Percentiles rank a stretch among this genome's conserved stretches.
phyloP scores from a whole-genome alignment of 768 basidiomycete species.

The Cantharellus cinnabarinus region DNA sequence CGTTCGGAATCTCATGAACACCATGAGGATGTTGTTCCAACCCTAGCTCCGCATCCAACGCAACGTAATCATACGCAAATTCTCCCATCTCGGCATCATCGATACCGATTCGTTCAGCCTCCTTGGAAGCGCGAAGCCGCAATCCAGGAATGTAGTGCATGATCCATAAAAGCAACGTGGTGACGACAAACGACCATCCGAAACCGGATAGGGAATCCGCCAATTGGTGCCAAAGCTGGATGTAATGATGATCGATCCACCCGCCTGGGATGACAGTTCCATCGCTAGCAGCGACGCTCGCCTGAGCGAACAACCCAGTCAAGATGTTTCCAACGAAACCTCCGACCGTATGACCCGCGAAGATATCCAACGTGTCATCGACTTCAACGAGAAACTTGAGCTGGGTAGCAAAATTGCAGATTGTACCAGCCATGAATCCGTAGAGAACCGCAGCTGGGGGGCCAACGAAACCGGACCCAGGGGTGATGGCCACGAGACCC shows the following conservation, averaged over 20 bases:
- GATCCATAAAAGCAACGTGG: constrained; percentile 64
- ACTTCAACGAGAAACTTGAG: constrained; percentile 65
- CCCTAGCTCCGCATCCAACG: constrained; percentile 35
- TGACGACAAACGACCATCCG: constrained; percentile 54
- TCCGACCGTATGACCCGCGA: constrained; percentile 65
- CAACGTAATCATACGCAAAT: constrained; percentile 75
- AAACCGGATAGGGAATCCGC: constrained; percentile 51
- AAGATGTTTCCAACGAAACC: constrained; percentile 65
- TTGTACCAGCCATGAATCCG: constrained; percentile 62
- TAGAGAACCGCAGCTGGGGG: constrained; percentile 62
- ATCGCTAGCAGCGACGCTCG: constrained; percentile 61
- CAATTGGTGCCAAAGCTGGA: constrained; percentile 72
- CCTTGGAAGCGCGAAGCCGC: constrained; percentile 34
- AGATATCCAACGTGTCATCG: constrained; percentile 78
- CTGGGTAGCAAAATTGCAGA: constrained; percentile 91
- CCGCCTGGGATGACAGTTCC: constrained; percentile 50
- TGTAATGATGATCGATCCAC: constrained; percentile 65
- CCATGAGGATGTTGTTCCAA: constrained; percentile 9
- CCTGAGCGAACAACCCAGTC: constrained; percentile 69
- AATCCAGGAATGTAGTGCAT: constrained; percentile 78
- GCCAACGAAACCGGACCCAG: constrained; percentile 67
- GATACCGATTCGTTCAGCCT: constrained; percentile 44
- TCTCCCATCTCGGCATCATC: constrained; percentile 85
- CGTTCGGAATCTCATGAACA: neutral
- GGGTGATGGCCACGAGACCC: constrained; percentile 78